Evolutionary conservation across 768 basidiomycete species (phyloP), one percentile per base, ranked within the genome.

Genomic region (Trametes coccinea): DNA sequence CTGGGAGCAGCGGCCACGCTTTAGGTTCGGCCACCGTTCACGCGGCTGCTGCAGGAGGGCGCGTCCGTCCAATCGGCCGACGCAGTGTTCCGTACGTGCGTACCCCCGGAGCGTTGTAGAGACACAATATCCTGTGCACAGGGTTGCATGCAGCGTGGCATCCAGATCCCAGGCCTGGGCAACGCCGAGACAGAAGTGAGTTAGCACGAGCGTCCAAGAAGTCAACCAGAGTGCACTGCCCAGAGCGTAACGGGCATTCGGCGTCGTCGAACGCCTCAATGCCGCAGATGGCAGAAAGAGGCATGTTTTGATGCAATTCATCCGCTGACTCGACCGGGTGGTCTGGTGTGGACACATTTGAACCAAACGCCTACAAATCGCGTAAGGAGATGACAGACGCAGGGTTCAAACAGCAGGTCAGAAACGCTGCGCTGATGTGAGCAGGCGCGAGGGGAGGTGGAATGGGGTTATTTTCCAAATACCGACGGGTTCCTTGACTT

Each of bases 401-500:
- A 45, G 46, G 22, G 56, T 27, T 31, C 17, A 53, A 56, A 52
- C 53, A 59, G 57, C 53, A 49, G 54, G 58, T 43, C 41, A 43
- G 33, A 10, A 29, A 31, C 33, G 44, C 3, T 16, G 11, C 5
- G 49, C 27, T 52, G 49, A 59, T 63, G 62, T 29, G 47, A 33
- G 46, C 16, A 44, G 47, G 47, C 39, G 13, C 22, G 41, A 51
- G 44, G 46, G 43, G 31, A 45, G 22, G 29, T 22, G 45, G 29
- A 29, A 22, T 46, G 51, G 62, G 27, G 27, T 33, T 48, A 59
- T 49, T 44, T 55, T 39, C 8, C 3, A 45, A 9, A 43, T 5
- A 34, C 30, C 53, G 50, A 47, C 39, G 53, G 11, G 43, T 53
- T 53, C 53, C 62, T 63, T 50, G 29, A 27, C 57, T 57, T 45